Base-by-base conservation (phyloP, 345 rosid species). In the Eucalyptus cloeziana region DNA sequence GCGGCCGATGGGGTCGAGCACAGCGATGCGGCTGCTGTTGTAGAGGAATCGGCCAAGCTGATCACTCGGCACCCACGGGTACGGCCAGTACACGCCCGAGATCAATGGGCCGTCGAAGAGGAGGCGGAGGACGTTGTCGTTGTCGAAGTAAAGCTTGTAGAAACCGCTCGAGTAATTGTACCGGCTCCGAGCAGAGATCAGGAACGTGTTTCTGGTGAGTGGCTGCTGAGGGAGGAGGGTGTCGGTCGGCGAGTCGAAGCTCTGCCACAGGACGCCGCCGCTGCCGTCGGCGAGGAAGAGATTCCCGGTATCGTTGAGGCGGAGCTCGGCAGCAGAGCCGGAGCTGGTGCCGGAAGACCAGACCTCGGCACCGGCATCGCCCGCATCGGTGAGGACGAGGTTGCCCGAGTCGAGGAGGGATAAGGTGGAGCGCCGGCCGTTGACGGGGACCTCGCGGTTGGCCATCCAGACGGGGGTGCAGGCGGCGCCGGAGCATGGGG, bases 391-490 rank as follows among this genome's bases (percentile, higher is more conserved):
- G 16, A 89, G 89, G 87, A 87, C 54, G 8, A 89, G 89, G 88
- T 87, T 87, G 62, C 91, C 91, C 45, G 21, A 50, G 27, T 30
- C 37, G 17, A 71, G 60, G 4, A 93, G 88, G 43, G 88, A 64
- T 30, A 94, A 91, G 69, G 86, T 86, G 24, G 94, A 91, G 80
- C 86, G 47, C 86, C 49, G 91, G 27, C 94, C 94, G 27, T 94
- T 94, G 47, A 91, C 92, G 0, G 94, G 93, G 9, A n/a, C 9
- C 58, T 91, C 89, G 1, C 93, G 91, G 89, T 94, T 93, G 37
- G 95, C 94, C 93, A 91, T 93, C 94, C 94, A 94, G 19, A 93
- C 88, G 12, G 87, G 87, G 14, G 90, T 49, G 21, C 92, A 85
- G 83, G 37, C 21, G 86, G 40, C 54, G 3, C 88, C 56, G 49